Evolutionary conservation across 129 eudicot genomes (phyloP).

Genomic region (Daucus carota): DH1_v3.0 NC_030381.2:6106001-6106500

Average conservation of each 20-base stretch:
- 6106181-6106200: not conserved
- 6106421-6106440: slow-evolving; percentile 42
- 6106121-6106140: not conserved
- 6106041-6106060: not conserved
- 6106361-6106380: slow-evolving; percentile 92
- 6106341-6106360: slow-evolving; percentile 86
- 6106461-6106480: not conserved
- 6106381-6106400: slow-evolving; percentile 92
- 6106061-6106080: not conserved
- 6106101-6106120: not conserved
- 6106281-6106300: slow-evolving; percentile 58
- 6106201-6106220: slow-evolving; percentile 30
- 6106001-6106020: not conserved
- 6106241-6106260: slow-evolving; percentile 58
- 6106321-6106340: slow-evolving; percentile 76
- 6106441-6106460: not conserved
- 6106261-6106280: slow-evolving; percentile 58
- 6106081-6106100: not conserved
- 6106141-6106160: slow-evolving; percentile 61
- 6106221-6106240: slow-evolving; percentile 62
- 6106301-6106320: slow-evolving; percentile 71
- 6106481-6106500: not conserved
- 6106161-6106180: slow-evolving; percentile 7
- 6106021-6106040: not conserved
- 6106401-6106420: slow-evolving; percentile 98